Base-by-base conservation (phyloP, 495 filamentous ascomycete genomes). In the Aspergillus carlsbadensis region DNA sequence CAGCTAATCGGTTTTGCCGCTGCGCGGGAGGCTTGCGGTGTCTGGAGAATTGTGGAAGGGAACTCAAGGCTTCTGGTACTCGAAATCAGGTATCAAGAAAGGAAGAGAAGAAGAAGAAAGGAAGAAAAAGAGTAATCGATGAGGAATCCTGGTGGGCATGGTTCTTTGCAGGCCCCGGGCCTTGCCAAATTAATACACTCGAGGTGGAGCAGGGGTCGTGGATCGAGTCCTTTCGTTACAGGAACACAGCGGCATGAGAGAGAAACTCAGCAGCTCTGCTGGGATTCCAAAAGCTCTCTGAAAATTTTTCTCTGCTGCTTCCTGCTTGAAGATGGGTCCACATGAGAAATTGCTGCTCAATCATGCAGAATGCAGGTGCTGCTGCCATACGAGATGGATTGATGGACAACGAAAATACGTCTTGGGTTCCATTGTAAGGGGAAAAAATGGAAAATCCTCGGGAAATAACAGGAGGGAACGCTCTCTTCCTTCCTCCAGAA, bases 161-260 rank as follows among this genome's bases (percentile, higher is more conserved):
- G 36, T 44, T 54, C 50, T 60, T 52, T 64, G 53, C 43, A 57
- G 46, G 44, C 53, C 50, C 61, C 56, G 52, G 55, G 43, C 61
- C 57, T 60, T 63, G 51, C 51, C 50, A 63, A 63, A 63, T 63
- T 63, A 60, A 54, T 51, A 49, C 57, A 57, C 22, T 58, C 22
- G 20, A 49, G 51, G 58, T 64, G 58, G 62, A 64, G 62, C 58
- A 64, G 34, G 45, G 54, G 49, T 56, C 58, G 50, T 61, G 64
- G 59, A 61, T 65, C 56, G 52, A 59, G 53, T 64, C 56, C 58
- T 42, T 49, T 42, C 22, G 36, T 52, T 56, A 59, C 62, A 57
- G 52, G 53, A 46, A 52, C 47, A 60, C 52, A 54, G 47, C 40
- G 40, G 40, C 35, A 33, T 46, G 53, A 39, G 43, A 48, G 40